These are phyloP conservation scores for Carex cristatella DNA, from an alignment of 176 grass and related monocot species.

Conservation along the genomic window DNA sequence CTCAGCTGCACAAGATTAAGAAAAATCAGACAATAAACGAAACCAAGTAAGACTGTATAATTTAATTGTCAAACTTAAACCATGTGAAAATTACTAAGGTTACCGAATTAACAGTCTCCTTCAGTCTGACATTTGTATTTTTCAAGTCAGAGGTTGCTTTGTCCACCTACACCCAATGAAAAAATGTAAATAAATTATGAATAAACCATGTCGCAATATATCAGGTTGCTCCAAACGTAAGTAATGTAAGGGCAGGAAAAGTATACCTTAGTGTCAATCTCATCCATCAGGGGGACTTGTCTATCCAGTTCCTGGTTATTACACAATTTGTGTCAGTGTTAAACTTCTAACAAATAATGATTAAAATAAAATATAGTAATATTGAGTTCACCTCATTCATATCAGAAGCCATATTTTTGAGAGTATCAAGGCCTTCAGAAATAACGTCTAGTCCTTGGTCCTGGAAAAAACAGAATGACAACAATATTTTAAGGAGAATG, in stretches of 20 bases:
- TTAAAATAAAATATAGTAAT: not conserved
- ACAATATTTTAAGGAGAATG: not conserved
- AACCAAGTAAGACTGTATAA: not conserved
- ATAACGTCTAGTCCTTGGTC: slow-evolving; percentile 90
- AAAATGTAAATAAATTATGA: not conserved
- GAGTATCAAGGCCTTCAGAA: slow-evolving; percentile 79
- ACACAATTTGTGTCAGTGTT: not conserved
- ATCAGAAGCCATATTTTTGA: slow-evolving; percentile 90
- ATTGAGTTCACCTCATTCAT: slow-evolving; percentile 74
- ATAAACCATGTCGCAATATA: not conserved
- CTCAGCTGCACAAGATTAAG: slow-evolving; percentile 38
- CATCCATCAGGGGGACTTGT: slow-evolving; percentile 96
- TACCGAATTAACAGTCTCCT: slow-evolving; percentile 69
- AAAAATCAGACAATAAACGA: not conserved
- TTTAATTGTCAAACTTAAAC: not conserved
- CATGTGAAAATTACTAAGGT: not conserved
- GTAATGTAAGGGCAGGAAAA: not conserved
- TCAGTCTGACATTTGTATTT: slow-evolving; percentile 82
- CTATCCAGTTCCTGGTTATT: slow-evolving; percentile 83
- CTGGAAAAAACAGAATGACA: slow-evolving; percentile 32
- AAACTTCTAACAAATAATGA: slow-evolving; percentile 1
- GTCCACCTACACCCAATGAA: slow-evolving; percentile 44
- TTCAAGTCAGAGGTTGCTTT: slow-evolving; percentile 67
- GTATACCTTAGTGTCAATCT: slow-evolving; percentile 88
- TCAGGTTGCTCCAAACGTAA: not conserved